These are phyloP conservation scores for Citrus sinensis DNA, from an alignment of 345 rosid genomes.

Conservation along the genomic window DNA sequence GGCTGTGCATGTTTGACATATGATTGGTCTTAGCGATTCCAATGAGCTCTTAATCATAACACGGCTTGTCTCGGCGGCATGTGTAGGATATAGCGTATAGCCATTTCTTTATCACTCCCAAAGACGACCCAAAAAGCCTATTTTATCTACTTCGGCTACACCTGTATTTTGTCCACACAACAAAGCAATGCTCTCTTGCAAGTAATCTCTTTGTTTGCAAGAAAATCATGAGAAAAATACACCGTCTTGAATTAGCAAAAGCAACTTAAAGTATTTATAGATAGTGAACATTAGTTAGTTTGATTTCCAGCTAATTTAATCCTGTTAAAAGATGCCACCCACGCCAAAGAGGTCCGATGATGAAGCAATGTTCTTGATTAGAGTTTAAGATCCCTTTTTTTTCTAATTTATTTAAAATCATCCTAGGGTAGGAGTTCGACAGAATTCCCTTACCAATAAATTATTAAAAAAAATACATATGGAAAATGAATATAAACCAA, in stretches of 20 bases:
- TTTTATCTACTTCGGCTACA: neutral
- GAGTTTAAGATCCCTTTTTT: too few species aligned
- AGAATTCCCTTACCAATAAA: too few species aligned
- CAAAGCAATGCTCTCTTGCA: conserved; percentile 14
- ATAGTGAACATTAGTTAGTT: too few species aligned
- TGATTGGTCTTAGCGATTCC: conserved; percentile 12
- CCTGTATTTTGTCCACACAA: conserved; percentile 9
- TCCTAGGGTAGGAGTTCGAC: too few species aligned
- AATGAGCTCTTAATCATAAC: conserved; percentile 1
- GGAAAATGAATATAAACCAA: too few species aligned
- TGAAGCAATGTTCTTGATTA: too few species aligned
- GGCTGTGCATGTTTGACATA: conserved; percentile 1
- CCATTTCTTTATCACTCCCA: conserved; percentile 20
- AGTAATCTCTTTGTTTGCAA: conserved; percentile 2
- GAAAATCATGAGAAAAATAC: neutral
- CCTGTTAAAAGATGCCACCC: neutral
- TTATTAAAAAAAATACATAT: too few species aligned
- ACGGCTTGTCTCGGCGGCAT: neutral
- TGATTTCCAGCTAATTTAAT: too few species aligned
- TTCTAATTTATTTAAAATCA: too few species aligned
- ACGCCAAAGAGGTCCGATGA: neutral
- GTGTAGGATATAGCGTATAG: neutral
- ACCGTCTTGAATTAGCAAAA: neutral
- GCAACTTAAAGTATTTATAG: neutral
- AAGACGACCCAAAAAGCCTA: conserved; percentile 12